Evolutionary conservation across 164 flowering plant genomes (phyloP), one percentile per base, ranked within the genome.

Genomic region (Aristolochia fimbriata): DNA sequence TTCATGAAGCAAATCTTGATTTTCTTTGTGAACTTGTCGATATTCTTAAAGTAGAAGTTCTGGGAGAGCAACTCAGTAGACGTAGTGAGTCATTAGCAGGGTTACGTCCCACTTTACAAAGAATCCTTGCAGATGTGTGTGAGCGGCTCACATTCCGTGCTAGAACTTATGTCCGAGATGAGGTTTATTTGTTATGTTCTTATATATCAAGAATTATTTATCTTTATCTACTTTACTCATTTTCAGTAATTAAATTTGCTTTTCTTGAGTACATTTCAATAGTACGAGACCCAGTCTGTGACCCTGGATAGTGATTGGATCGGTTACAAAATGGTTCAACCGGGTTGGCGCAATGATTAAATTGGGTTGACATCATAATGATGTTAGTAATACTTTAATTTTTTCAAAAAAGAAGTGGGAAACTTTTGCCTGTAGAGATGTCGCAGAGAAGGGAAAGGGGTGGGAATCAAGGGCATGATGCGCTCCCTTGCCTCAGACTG

Each of bases 131-230:
- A 27, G 97, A 94, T 78, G 84, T 94, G 68, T 91, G 85, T 68
- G 99, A 91, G 78, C 76, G 97, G 52, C 69, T 91, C 59, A 94
- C 99, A 25, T 94, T 94, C 58, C 96, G 96, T 70, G 96, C 96
- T 66, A 80, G 95, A 67, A 94, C 96, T 11, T 79, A 91, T 71
- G 85, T 94, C 56, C 95, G 83, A 63, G 95, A 94, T 77, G 99
- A 94, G 93, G 97, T 90, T 68, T 51, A 22, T 0, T 37, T 37
- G n/a, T 7, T 37, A 37, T 37, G 43, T 50, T 22, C 17, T 16
- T 33, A 41, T 59, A 10, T 37, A 37, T 10, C 43, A n/a, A 47
- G 30, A 16, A 20, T 15, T 56, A 14, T 15, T n/a, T 68, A 9
- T 8, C 22, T 16, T 65, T 17, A 10, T 65, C 52, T 41, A 20